Evolutionary conservation across 768 basidiomycete species (phyloP).

Genomic region (Epithele typhae): DNA sequence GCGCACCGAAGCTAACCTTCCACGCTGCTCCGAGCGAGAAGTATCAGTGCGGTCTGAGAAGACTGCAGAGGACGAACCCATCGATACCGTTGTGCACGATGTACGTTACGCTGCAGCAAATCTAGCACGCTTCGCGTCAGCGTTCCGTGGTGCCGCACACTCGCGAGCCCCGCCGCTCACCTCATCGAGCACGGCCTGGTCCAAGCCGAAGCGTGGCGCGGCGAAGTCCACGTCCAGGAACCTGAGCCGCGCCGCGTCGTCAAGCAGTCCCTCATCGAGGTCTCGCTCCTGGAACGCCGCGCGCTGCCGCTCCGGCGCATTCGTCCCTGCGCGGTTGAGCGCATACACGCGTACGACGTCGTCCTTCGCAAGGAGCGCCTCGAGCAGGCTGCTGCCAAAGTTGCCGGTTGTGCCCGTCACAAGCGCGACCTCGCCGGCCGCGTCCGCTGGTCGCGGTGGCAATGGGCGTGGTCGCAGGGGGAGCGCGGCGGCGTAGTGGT

Average conservation of each 20-base stretch:
- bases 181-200: slow-evolving; percentile 24
- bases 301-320: slow-evolving; percentile 24
- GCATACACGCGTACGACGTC: slow-evolving; percentile 20
- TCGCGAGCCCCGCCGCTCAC: slow-evolving; percentile 6
- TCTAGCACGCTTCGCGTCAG: not conserved
- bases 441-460: too few relatives aligned
- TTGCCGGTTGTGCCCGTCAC: slow-evolving; percentile 31
- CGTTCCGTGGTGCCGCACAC: not conserved
- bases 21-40: slow-evolving; percentile 18
- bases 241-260: slow-evolving; percentile 24
- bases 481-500: too few relatives aligned
- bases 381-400: slow-evolving; percentile 25
- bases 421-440: slow-evolving; percentile 20
- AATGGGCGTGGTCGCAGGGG: too few relatives aligned
- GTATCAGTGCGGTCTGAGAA: not conserved
- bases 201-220: slow-evolving; percentile 24
- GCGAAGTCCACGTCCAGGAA: slow-evolving; percentile 29
- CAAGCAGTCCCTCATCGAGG: slow-evolving; percentile 25
- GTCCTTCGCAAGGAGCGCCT: slow-evolving; percentile 14
- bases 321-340: slow-evolving; percentile 19
- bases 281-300: slow-evolving; percentile 27
- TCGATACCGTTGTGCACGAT: slow-evolving; percentile 20
- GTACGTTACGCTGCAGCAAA: slow-evolving; percentile 6
- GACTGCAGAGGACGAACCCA: not conserved
- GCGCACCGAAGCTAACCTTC: slow-evolving; percentile 9